Evolutionary conservation across 441 rosid genomes (phyloP).

Genomic region (Syzygium malaccense): DNA sequence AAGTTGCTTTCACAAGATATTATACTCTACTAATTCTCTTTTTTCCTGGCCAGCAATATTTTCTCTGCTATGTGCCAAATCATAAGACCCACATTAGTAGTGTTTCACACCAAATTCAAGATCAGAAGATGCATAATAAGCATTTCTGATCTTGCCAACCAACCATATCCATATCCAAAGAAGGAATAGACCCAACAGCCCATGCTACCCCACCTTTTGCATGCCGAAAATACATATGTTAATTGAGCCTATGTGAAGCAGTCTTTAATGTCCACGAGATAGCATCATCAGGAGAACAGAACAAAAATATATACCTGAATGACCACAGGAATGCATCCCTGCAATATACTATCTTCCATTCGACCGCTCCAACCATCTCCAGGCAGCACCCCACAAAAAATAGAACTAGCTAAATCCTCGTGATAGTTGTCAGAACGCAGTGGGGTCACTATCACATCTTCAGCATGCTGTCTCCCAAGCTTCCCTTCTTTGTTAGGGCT

Average conservation of each 20-base stretch:
- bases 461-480: slow-evolving; percentile 80
- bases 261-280: neutral
- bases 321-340: slow-evolving; percentile 94
- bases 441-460: slow-evolving; percentile 70
- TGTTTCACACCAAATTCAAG: neutral
- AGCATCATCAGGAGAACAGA: neutral
- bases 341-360: slow-evolving; percentile 96
- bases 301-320: slow-evolving; percentile 59
- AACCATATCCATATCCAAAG: neutral
- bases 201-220: neutral
- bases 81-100: neutral
- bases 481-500: slow-evolving; percentile 86
- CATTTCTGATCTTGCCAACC: neutral
- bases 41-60: neutral
- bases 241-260: neutral
- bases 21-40: neutral
- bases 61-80: neutral
- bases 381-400: slow-evolving; percentile 90
- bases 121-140: neutral
- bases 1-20: neutral
- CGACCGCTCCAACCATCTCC: slow-evolving; percentile 99
- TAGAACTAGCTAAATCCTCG: slow-evolving; percentile 63
- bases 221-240: neutral
- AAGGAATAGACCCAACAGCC: neutral
- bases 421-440: slow-evolving; percentile 60